These are phyloP conservation scores for Arthrobotrys conoides DNA, from an alignment of 2,329 filamentous ascomycete species.

Conservation along the genomic window DNA sequence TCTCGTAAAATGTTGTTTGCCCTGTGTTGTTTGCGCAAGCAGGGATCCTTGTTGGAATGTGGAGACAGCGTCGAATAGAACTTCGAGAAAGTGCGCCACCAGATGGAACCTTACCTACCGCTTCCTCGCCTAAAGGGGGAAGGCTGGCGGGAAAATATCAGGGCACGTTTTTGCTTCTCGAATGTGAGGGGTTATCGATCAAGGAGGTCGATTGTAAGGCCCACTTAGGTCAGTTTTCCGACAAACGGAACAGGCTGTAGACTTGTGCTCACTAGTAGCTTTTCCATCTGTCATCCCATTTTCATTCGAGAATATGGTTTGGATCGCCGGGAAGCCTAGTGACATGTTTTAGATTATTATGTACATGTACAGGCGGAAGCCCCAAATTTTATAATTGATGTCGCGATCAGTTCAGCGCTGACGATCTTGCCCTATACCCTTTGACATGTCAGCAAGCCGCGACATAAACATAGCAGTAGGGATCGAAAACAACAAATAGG, in stretches of 20 bases:
- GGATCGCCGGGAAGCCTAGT: background rate
- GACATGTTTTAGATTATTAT: background rate
- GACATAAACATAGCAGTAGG: background rate
- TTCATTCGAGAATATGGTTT: background rate
- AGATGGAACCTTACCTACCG: slow-evolving; percentile 21
- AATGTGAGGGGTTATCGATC: slow-evolving; percentile 20
- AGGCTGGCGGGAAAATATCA: slow-evolving; percentile 30
- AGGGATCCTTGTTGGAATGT: slow-evolving; percentile 39
- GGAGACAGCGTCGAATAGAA: slow-evolving; percentile 42
- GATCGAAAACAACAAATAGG: background rate
- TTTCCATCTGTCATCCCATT: background rate
- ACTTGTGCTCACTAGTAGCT: background rate
- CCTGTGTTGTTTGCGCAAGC: slow-evolving; percentile 52
- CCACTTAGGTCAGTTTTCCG: slow-evolving; percentile 14
- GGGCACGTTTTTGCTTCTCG: slow-evolving; percentile 12
- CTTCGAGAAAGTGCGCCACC: slow-evolving; percentile 39
- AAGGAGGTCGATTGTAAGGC: slow-evolving; percentile 6
- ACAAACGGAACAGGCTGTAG: background rate
- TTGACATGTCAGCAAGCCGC: background rate
- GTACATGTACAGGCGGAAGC: background rate
- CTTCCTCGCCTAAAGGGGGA: slow-evolving; percentile 20
- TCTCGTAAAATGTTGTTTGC: slow-evolving; percentile 27
- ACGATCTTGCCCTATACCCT: background rate
- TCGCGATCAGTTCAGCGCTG: background rate
- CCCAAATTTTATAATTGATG: background rate